These are phyloP conservation scores for Cenococcum geophilum DNA, from an alignment of 495 filamentous ascomycete species.

Conservation along the genomic window DNA sequence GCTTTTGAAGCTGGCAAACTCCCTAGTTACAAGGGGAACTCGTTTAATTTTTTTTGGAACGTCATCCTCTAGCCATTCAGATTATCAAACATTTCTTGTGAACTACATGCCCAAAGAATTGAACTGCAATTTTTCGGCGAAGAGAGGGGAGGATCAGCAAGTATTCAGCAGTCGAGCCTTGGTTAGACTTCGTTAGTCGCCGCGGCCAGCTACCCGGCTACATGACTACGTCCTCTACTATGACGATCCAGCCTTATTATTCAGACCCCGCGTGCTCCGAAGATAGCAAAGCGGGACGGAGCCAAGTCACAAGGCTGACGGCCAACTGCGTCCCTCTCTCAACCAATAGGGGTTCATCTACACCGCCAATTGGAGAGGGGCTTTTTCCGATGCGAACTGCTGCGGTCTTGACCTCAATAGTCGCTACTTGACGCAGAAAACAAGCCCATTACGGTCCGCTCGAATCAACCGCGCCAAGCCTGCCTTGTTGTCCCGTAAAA, in stretches of 20 bases:
- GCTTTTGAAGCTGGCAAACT: neutral
- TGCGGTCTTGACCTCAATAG: slow-evolving; percentile 3
- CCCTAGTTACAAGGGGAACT: slow-evolving; percentile 3
- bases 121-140: neutral
- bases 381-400: slow-evolving; percentile 20
- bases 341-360: slow-evolving; percentile 17
- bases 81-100: neutral
- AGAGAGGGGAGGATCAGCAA: neutral
- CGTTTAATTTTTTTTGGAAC: neutral
- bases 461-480: neutral
- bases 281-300: neutral
- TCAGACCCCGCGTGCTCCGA: neutral
- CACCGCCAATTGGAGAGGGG: slow-evolving; percentile 29
- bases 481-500: slow-evolving; percentile 1
- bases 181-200: neutral
- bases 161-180: neutral
- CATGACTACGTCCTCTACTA: neutral
- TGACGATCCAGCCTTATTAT: neutral
- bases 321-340: slow-evolving; percentile 7
- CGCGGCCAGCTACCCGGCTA: neutral
- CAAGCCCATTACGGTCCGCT: neutral
- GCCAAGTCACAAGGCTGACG: slow-evolving; percentile 4
- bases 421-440: neutral
- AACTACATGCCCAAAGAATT: neutral
- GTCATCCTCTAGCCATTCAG: neutral